Percentiles rank a stretch among this genome's conserved stretches.
phyloP scores from a whole-genome alignment of 495 filamentous ascomycete genomes.

The Penicillium odoratum region DNA sequence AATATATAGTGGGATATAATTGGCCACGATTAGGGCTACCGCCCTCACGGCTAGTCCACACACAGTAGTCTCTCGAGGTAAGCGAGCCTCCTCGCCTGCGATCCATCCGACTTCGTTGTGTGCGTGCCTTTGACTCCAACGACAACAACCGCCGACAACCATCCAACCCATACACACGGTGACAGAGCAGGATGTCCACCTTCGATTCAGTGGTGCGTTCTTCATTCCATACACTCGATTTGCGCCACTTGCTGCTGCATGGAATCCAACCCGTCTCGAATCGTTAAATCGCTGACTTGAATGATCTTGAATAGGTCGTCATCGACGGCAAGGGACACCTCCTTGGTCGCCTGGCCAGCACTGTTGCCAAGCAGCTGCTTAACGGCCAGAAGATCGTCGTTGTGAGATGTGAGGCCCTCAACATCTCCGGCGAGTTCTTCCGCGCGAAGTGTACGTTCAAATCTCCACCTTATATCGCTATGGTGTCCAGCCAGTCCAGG shows the following conservation, averaged over 20 bases:
- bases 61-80: constrained; percentile 36
- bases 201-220: constrained; percentile 94
- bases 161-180: constrained; percentile 45
- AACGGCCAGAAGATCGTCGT: constrained; percentile 99
- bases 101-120: constrained; percentile 50
- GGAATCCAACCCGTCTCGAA: constrained; percentile 11
- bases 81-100: constrained; percentile 42
- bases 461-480: constrained; percentile 16
- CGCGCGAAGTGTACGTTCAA: constrained; percentile 93
- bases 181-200: constrained; percentile 83
- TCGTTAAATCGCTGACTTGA: constrained; percentile 31
- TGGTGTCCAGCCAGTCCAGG: not conserved
- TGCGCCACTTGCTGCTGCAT: constrained; percentile 6
- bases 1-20: constrained; percentile 7
- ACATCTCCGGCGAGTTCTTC: constrained; percentile 99
- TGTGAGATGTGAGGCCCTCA: constrained; percentile 96
- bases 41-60: constrained; percentile 41
- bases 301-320: constrained; percentile 65
- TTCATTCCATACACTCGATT: constrained; percentile 7
- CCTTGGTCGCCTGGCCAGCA: constrained; percentile 97
- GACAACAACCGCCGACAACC: constrained; percentile 54
- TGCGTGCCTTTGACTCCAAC: constrained; percentile 48
- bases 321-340: constrained; percentile 99
- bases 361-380: constrained; percentile 98
- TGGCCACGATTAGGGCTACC: constrained; percentile 41